These are phyloP conservation scores for Tillandsia fasciculata DNA, from an alignment of 176 grass and related monocot species.

Conservation along the genomic window DNA sequence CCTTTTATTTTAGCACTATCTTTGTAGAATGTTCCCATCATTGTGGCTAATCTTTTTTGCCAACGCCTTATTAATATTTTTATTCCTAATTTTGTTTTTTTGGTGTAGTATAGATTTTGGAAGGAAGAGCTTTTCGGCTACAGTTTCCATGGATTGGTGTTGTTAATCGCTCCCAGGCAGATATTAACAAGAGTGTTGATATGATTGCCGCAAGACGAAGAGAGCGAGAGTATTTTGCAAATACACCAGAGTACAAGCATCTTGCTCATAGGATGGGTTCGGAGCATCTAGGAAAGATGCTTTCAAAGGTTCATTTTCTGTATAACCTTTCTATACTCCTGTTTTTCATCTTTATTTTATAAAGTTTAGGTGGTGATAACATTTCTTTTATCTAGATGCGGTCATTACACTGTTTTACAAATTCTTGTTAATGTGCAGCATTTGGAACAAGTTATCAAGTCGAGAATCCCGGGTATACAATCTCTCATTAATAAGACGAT, in stretches of 20 bases:
- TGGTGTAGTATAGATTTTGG: constrained; percentile 58
- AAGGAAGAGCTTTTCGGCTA: constrained; percentile 82
- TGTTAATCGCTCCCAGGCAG: constrained; percentile 95
- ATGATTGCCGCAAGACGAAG: constrained; percentile 96
- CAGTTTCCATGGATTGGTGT: constrained; percentile 95
- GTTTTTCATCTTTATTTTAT: background rate
- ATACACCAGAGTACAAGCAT: constrained; percentile 83
- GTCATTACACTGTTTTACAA: background rate
- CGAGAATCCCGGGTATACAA: constrained; percentile 87
- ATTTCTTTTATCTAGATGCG: background rate
- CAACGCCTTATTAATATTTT: too few species aligned
- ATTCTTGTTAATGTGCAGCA: constrained; percentile 37
- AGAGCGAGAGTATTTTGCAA: constrained; percentile 87
- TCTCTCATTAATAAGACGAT: constrained; percentile 98
- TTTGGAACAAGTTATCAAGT: constrained; percentile 95
- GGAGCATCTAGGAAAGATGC: constrained; percentile 90
- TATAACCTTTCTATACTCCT: background rate
- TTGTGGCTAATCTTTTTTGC: background rate
- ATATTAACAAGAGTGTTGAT: constrained; percentile 98
- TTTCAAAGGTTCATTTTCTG: constrained; percentile 56
- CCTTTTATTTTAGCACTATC: background rate
- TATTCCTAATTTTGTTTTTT: background rate
- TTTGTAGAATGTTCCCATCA: background rate
- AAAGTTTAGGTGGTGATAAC: background rate
- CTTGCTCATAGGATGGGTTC: constrained; percentile 88